Evolutionary conservation across 2,329 filamentous ascomycete genomes (phyloP).

Genomic region (Hymenoscyphus linearis): DNA sequence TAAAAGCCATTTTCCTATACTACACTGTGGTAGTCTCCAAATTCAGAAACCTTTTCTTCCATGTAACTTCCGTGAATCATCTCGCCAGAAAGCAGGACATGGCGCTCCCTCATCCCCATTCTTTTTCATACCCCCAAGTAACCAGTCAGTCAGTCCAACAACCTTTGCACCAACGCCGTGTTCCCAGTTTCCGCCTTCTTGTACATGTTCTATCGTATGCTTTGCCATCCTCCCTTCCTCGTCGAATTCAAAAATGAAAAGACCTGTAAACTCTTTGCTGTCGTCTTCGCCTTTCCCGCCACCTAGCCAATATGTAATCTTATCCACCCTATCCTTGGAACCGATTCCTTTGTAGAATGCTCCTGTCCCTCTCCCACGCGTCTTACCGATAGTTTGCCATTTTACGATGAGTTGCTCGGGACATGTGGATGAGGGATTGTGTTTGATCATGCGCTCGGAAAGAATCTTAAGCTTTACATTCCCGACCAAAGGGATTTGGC

Average conservation of each 20-base stretch:
- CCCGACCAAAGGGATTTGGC: constrained; percentile 81
- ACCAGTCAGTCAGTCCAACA: constrained; percentile 89
- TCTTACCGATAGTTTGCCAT: constrained; percentile 68
- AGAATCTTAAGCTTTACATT: constrained; percentile 85
- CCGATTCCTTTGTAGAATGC: constrained; percentile 40
- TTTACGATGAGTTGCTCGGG: constrained; percentile 84
- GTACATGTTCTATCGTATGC: constrained; percentile 91
- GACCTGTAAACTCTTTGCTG: constrained; percentile 75
- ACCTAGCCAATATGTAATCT: constrained; percentile 44
- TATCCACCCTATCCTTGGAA: constrained; percentile 44
- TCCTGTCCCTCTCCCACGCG: constrained; percentile 36
- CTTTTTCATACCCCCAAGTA: constrained; percentile 71
- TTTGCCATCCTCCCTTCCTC: constrained; percentile 74
- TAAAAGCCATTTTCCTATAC: not conserved
- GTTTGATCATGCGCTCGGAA: constrained; percentile 71
- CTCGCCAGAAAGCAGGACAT: constrained; percentile 28
- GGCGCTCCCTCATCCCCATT: constrained; percentile 25
- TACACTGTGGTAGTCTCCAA: not conserved
- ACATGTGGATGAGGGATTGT: constrained; percentile 33
- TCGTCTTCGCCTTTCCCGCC: constrained; percentile 48
- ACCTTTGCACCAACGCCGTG: constrained; percentile 74
- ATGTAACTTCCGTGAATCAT: constrained; percentile 3
- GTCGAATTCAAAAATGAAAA: constrained; percentile 97
- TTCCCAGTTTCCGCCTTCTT: constrained; percentile 79
- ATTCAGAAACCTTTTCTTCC: not conserved